Base-by-base conservation (phyloP, 2,329 filamentous ascomycete genomes). In the Aspergillus oerlinghausenensis region DNA sequence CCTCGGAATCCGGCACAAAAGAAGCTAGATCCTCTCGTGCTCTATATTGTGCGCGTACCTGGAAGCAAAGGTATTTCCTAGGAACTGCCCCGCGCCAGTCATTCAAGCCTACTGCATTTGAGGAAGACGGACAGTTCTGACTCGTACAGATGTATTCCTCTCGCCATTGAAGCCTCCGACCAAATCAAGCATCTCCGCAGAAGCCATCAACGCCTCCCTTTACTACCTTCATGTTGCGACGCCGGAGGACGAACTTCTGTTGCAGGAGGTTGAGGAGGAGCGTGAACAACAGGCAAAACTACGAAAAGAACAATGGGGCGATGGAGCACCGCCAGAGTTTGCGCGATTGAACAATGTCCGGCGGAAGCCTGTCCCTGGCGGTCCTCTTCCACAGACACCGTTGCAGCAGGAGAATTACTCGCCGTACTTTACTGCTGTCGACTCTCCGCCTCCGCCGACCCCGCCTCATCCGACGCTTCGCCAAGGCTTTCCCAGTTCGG, bases 21-120 rank as follows among this genome's bases (percentile, higher is more conserved):
- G 65, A 83, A 79, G 60, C 83, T 87, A 60, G 85, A 90, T 51
- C 86, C 90, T 3, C 74, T 97, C 51, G 86, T 87, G 2, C 82
- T 99, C 43, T 99, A 99, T 75, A 95, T 99, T 63, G 91, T 93
- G 38, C 82, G 93, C 63, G 93, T 99, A 0, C 94, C 94, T 1
- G 93, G 93, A 23, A 96, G 89, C 61, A 85, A 87, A 86, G 90
- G 91, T 92, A 79, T 21, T 67, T 58, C 51, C 9, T 53, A 2
- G 25, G 5, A 21, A 11, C 19, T 47, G 10, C 21, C 23, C 43
- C 43, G 21, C 43, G 9, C 43, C 9, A 26, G 10, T 10, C 43
- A 23, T 23, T 35, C 32, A 35, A 35, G 32, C 11, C 29, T 32
- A 35, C 32, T 17, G 4, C 32, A 17, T 38, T 17, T 6, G 32